Base-by-base conservation (phyloP, 2,329 filamentous ascomycete species). In the Fusarium austroafricanum region DNA sequence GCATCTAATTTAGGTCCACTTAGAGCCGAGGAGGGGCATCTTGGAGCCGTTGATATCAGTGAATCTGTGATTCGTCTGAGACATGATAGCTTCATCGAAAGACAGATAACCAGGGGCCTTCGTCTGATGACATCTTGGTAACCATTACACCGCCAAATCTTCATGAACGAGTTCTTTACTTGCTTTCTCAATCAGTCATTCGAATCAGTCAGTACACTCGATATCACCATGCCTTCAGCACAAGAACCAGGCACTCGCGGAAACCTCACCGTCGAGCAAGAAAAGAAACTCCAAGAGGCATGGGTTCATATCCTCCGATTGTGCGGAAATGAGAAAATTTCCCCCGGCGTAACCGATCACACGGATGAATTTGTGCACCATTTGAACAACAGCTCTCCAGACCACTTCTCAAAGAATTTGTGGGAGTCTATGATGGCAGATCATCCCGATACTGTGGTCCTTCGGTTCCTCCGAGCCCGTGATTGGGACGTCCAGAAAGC, bases 401-500 rank as follows among this genome's bases (percentile, higher is more conserved):
- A 59, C 26, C 10, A 26, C 9, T 68, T 72, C 54, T 68, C 10
- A 10, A 45, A 40, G 3, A 54, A 33, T 5, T 37, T 72, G 1
- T 72, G 70, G 70, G 54, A 57, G 12, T 23, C 54, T 3, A 40
- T 72, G 17, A 51, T 65, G 17, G 56, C 55, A 1, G 76, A 82
- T 31, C 73, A 82, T 50, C 80, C 80, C 1, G 80, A 82, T 52
- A 75, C 78, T 0, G 59, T 78, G 2, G 68, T 78, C 1, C 72
- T 82, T n/a, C 79, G 80, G 5, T 82, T 81, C 59, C 75, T 80
- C 21, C 73, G 80, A 31, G 79, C 78, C 11, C 77, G 79, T 49
- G 79, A 81, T 64, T 81, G 80, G 75, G 74, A 82, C 61, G 75
- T 82, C 6, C 68, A 75, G 1, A 79, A 78, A 45, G 78, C 79